Conservation (phyloP, 2,329 filamentous ascomycete species). For the Cladophialophora yegresii region DNA sequence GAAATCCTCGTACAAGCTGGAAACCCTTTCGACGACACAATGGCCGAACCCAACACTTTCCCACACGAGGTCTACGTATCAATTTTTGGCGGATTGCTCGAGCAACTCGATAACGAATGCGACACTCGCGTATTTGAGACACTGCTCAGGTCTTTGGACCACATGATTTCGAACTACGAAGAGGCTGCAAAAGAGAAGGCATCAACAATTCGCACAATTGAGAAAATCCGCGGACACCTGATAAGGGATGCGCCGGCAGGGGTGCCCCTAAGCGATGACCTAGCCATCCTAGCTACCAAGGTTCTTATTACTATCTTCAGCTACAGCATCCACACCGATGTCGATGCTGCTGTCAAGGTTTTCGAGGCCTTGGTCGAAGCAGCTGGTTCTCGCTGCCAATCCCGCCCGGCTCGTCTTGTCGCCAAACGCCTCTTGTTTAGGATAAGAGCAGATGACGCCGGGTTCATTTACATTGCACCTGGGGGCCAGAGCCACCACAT, state of each 20-base stretch:
- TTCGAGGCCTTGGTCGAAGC: conserved; percentile 29
- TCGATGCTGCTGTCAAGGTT: conserved; percentile 13
- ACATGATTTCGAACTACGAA: conserved; percentile 23
- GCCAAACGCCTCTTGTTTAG: conserved; percentile 79
- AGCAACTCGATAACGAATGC: conserved; percentile 25
- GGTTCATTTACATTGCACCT: conserved; percentile 70
- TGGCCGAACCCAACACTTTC: neutral
- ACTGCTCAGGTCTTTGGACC: conserved; percentile 25
- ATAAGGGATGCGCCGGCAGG: conserved; percentile 12
- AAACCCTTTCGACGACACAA: neutral
- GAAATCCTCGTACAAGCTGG: conserved; percentile 22
- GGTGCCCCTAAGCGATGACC: conserved; percentile 19
- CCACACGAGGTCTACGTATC: conserved; percentile 18
- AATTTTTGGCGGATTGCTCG: conserved; percentile 23
- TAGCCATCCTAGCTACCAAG: conserved; percentile 27
- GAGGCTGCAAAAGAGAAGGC: conserved; percentile 23
- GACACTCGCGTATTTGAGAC: conserved; percentile 25
- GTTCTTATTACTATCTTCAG: conserved; percentile 29
- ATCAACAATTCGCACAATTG: conserved; percentile 17
- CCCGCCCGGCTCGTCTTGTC: conserved; percentile 69
- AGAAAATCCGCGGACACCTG: conserved; percentile 18
- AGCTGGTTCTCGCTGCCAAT: conserved; percentile 47
- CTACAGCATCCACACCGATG: conserved; percentile 25
- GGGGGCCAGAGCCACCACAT: conserved; percentile 72
- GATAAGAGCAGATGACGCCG: conserved; percentile 76